Conservation (phyloP, 352 stramenopile species). For the Phytophthora hibernalis region DNA sequence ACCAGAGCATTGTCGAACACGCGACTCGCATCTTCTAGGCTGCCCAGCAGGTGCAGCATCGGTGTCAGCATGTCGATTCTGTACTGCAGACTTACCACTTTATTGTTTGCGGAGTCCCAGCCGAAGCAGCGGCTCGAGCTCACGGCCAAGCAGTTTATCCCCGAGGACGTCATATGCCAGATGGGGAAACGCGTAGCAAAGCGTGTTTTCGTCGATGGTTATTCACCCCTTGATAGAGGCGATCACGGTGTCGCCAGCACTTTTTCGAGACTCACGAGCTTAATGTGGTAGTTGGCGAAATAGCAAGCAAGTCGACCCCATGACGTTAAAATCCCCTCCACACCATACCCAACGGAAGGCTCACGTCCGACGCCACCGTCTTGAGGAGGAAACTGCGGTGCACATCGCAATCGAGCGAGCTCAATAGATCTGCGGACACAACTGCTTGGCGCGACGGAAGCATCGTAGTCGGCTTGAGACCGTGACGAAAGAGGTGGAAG, state of each 20-base stretch:
- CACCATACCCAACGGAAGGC: background rate
- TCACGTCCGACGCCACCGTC: background rate
- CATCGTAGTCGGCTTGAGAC: background rate
- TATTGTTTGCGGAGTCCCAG: background rate
- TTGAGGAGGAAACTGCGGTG: background rate
- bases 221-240: background rate
- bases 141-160: background rate
- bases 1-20: too few species aligned
- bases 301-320: background rate
- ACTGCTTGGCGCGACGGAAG: background rate
- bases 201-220: background rate
- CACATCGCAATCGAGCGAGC: background rate
- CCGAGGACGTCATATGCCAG: background rate
- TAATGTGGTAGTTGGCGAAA: background rate
- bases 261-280: background rate
- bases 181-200: background rate
- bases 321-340: background rate
- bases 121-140: background rate
- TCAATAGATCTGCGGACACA: background rate
- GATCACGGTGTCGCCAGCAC: background rate
- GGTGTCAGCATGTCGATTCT: background rate
- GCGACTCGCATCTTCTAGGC: too few species aligned
- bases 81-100: background rate
- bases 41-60: background rate
- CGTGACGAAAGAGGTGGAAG: slow-evolving; percentile 1